These are phyloP conservation scores for Tolypocladium guangdongense DNA, from an alignment of 2,329 filamentous ascomycete genomes.

Conservation along the genomic window DNA sequence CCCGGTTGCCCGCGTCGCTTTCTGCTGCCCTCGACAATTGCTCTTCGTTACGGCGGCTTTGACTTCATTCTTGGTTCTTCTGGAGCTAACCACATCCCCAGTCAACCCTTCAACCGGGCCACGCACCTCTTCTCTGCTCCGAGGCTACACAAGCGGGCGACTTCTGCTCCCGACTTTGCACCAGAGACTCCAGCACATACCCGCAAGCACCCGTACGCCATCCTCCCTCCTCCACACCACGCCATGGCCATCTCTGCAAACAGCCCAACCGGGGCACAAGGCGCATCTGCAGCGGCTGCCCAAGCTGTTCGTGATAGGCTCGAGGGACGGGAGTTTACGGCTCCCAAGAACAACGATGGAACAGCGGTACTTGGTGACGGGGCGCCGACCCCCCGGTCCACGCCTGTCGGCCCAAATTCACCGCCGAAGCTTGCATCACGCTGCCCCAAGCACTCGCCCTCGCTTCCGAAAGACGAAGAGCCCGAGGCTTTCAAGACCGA, in stretches of 20 bases:
- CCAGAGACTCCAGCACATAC: conserved; percentile 4
- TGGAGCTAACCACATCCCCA: conserved; percentile 9
- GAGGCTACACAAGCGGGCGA: conserved; percentile 35
- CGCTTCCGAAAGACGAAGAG: conserved; percentile 3
- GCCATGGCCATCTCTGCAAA: conserved; percentile 4
- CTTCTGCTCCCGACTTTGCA: conserved; percentile 36
- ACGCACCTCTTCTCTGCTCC: conserved; percentile 9
- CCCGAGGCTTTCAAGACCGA: conserved; percentile 5
- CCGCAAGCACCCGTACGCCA: conserved; percentile 6
- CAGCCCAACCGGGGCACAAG: background rate
- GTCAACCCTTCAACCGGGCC: conserved; percentile 1
- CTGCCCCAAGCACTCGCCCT: background rate
- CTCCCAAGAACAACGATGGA: background rate
- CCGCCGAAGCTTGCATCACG: background rate
- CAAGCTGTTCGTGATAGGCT: background rate
- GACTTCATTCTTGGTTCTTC: background rate
- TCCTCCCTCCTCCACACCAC: conserved; percentile 8
- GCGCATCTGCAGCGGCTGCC: background rate
- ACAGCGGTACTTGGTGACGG: background rate
- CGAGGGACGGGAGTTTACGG: background rate
- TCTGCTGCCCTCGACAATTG: background rate
- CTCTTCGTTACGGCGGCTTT: background rate
- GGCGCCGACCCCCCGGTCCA: background rate
- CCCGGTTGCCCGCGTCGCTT: background rate
- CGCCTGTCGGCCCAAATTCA: background rate